Evolutionary conservation across 2,329 filamentous ascomycete genomes (phyloP), one percentile per base, ranked within the genome.

Genomic region (Basipetospora chlamydospora): DNA sequence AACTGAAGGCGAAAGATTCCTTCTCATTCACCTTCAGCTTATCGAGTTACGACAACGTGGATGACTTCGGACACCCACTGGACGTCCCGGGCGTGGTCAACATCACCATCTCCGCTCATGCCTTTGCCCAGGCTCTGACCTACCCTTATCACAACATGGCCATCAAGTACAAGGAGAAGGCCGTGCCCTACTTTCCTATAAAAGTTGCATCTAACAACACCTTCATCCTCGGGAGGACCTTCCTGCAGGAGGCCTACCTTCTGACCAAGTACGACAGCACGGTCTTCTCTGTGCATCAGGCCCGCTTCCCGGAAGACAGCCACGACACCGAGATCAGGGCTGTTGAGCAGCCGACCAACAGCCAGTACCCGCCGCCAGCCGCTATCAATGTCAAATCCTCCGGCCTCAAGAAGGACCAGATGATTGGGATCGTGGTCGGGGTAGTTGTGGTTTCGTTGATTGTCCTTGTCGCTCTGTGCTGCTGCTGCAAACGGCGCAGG

Each of bases 211-310:
- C 63, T 15, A 62, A 68, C 39, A 62, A 64, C 25, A 64, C 73
- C 43, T 67, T 72, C 50, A 67, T 77, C 10, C 64, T 84, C 25
- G 80, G 80, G 6, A 66, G 77, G 23, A 67, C 71, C 0, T 83
- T 84, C 44, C 56, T 85, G 37, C 80, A 84, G 49, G 78, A 84
- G 52, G 68, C 77, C 2, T 75, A 75, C 41, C 52, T 75, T 5
- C 61, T 71, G 22, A 70, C 64, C 18, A 65, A 64, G 43, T 76
- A 73, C 46, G 71, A 75, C 41, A 59, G 60, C 25, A 58, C 53
- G 12, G 50, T 52, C 10, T 75, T 73, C 48, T 68, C 67, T 1
- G 46, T 79, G 17, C 63, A 73, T 38, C 67, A 74, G 45, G 71
- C 72, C 8, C 46, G 47, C 35, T 68, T 73, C 47, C 64, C 72